Evolutionary conservation across 1,139 yeast species (phyloP).

Genomic region (Yamadazyma spencermartinsiae): DNA sequence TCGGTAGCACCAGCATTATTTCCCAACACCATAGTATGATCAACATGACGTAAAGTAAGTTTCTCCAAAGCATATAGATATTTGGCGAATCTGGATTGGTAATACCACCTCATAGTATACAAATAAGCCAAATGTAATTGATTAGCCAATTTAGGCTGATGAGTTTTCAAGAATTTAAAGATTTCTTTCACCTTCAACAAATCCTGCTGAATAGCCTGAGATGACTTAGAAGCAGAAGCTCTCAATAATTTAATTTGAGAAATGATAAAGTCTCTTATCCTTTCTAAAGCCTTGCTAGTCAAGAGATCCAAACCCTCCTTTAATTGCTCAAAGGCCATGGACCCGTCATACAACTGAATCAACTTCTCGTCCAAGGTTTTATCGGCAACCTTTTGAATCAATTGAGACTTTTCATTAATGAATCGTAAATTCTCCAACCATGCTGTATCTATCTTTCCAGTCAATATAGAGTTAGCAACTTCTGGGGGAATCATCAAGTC

Average conservation of each 20-base stretch:
- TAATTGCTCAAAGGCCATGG: conserved; percentile 36
- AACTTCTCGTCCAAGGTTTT: conserved; percentile 13
- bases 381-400: conserved; percentile 33
- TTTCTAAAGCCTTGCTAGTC: conserved; percentile 60
- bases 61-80: conserved; percentile 76
- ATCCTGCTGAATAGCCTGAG: conserved; percentile 74
- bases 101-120: conserved; percentile 93
- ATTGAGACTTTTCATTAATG: conserved; percentile 54
- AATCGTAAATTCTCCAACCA: conserved; percentile 66
- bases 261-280: conserved; percentile 71
- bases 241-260: conserved; percentile 64
- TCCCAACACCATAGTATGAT: conserved; percentile 54
- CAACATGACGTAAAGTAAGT: conserved; percentile 53
- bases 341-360: conserved; percentile 27
- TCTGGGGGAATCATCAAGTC: conserved; percentile 77
- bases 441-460: conserved; percentile 44
- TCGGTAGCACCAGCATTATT: conserved; percentile 19
- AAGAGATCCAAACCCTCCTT: conserved; percentile 41
- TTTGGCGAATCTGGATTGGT: conserved; percentile 72
- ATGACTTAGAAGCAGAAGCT: conserved; percentile 42
- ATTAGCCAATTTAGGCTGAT: conserved; percentile 65
- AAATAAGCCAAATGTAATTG: conserved; percentile 80
- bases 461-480: conserved; percentile 47
- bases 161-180: conserved; percentile 53
- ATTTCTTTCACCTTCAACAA: conserved; percentile 62